Evolutionary conservation across 2,329 filamentous ascomycete genomes (phyloP).

Genomic region (Penicillium occitanis): DNA sequence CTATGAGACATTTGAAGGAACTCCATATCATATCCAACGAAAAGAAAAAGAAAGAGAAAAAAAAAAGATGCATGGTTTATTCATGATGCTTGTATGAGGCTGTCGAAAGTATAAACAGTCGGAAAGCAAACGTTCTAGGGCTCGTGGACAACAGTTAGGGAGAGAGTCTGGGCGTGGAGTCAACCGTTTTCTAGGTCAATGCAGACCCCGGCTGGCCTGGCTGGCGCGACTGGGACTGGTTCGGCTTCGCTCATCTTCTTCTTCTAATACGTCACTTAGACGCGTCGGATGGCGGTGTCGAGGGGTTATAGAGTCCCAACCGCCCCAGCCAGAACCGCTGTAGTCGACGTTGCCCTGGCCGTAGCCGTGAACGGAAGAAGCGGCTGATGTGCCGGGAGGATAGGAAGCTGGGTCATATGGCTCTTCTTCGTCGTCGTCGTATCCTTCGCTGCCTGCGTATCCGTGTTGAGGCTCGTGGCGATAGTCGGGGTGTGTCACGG

Average conservation of each 20-base stretch:
- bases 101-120: conserved; percentile 1
- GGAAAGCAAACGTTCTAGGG: neutral
- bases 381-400: conserved; percentile 27
- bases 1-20: conserved; percentile 7
- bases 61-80: neutral
- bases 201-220: conserved; percentile 38
- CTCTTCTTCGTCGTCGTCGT: conserved; percentile 50
- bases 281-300: conserved; percentile 82
- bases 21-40: conserved; percentile 18
- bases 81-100: conserved; percentile 6
- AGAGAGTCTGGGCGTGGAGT: neutral
- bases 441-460: conserved; percentile 56
- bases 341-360: conserved; percentile 58
- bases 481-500: conserved; percentile 55
- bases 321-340: conserved; percentile 64
- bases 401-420: conserved; percentile 38
- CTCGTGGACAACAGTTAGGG: neutral
- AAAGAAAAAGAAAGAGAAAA: neutral
- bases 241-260: conserved; percentile 75
- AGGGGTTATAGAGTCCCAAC: conserved; percentile 73
- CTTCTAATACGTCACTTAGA: conserved; percentile 82
- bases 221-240: conserved; percentile 65
- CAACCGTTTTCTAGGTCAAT: conserved; percentile 24
- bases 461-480: conserved; percentile 59
- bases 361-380: conserved; percentile 32